Percentiles rank a stretch among this genome's conserved stretches.
Evolutionary conservation across 768 basidiomycete species (phyloP).

Genomic region (Suillus subalutaceus): DNA sequence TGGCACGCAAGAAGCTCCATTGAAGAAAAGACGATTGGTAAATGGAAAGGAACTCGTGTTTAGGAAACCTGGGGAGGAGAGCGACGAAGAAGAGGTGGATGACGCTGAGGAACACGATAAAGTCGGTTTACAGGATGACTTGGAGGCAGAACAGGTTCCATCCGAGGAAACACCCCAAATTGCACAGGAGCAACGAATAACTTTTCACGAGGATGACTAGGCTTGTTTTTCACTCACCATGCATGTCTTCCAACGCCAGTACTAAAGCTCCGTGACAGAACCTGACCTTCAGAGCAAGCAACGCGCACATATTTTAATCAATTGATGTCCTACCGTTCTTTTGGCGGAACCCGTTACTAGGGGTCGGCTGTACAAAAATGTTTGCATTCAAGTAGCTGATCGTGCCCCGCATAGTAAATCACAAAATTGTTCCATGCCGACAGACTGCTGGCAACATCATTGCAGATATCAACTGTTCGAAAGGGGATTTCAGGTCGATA

Average conservation of each 20-base stretch:
- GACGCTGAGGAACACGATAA: conserved; percentile 10
- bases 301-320: background rate
- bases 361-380: background rate
- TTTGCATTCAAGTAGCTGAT: background rate
- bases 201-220: conserved; percentile 56
- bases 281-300: background rate
- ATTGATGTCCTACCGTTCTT: background rate
- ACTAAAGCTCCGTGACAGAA: background rate
- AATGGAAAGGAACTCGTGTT: conserved; percentile 75
- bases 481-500: background rate
- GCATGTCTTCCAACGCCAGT: background rate
- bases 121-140: background rate
- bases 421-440: background rate
- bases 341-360: background rate
- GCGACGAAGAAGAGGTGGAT: conserved; percentile 37
- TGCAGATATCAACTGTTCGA: background rate
- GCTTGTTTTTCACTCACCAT: background rate
- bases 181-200: conserved; percentile 42
- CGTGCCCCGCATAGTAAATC: background rate
- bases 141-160: background rate
- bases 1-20: conserved; percentile 41
- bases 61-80: conserved; percentile 53
- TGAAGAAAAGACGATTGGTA: conserved; percentile 83
- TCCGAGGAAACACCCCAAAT: conserved; percentile 24
- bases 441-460: background rate